Conservation (phyloP, 2,329 filamentous ascomycete genomes). For the Chaetomium sp. region DNA sequence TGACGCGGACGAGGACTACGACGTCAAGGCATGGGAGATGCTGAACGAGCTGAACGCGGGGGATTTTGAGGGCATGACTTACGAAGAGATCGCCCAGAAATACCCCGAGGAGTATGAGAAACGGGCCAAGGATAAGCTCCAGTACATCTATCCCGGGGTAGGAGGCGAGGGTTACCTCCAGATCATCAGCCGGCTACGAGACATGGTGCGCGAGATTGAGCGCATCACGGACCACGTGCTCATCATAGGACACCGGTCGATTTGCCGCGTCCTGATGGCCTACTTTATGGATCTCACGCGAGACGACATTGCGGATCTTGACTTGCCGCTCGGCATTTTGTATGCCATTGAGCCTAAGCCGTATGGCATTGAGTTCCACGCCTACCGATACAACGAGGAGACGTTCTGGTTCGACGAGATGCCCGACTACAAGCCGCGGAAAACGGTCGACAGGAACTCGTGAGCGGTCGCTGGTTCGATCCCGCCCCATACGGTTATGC, state of each 20-base stretch:
- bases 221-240: conserved; percentile 95
- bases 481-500: conserved; percentile 9
- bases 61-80: conserved; percentile 91
- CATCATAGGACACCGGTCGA: conserved; percentile 88
- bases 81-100: conserved; percentile 80
- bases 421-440: conserved; percentile 77
- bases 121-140: conserved; percentile 82
- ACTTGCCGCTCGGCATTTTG: conserved; percentile 89
- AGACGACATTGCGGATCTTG: conserved; percentile 90
- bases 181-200: conserved; percentile 90
- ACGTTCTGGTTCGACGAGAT: conserved; percentile 81
- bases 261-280: conserved; percentile 88
- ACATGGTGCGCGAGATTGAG: conserved; percentile 96
- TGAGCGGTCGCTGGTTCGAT: conserved; percentile 24
- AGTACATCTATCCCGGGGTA: conserved; percentile 94
- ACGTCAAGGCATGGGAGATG: conserved; percentile 97
- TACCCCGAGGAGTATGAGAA: conserved; percentile 80
- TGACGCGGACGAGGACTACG: conserved; percentile 87
- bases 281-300: conserved; percentile 94
- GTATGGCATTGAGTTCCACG: conserved; percentile 96
- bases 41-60: conserved; percentile 95
- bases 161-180: conserved; percentile 96
- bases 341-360: conserved; percentile 97
- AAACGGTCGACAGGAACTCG: conserved; percentile 50
- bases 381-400: conserved; percentile 83